Evolutionary conservation across 2,329 filamentous ascomycete genomes (phyloP).

Genomic region (Hypocrella siamensis): DNA sequence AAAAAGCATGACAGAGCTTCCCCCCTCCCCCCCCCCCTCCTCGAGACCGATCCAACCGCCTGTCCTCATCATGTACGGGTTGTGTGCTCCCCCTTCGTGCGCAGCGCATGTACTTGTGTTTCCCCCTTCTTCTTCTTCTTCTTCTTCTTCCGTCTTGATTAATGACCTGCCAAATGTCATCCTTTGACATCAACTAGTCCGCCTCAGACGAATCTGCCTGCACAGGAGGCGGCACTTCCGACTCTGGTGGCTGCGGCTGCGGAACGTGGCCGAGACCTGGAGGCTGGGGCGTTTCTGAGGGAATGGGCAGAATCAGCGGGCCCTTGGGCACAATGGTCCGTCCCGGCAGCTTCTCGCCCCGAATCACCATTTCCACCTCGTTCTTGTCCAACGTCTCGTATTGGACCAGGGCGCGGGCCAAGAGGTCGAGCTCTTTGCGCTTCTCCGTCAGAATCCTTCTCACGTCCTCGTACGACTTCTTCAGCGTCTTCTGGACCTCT

Average conservation of each 20-base stretch:
- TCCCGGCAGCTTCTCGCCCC: constrained; percentile 63
- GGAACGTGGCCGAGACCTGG: constrained; percentile 18
- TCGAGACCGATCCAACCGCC: too few species aligned
- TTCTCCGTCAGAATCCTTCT: constrained; percentile 54
- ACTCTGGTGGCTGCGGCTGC: constrained; percentile 15
- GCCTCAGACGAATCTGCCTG: constrained; percentile 13
- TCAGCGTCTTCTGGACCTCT: constrained; percentile 74
- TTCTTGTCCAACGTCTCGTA: constrained; percentile 85
- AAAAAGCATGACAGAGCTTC: too few species aligned
- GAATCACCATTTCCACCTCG: constrained; percentile 82
- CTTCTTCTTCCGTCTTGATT: too few species aligned
- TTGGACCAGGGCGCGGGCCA: constrained; percentile 80
- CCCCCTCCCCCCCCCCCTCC: too few species aligned
- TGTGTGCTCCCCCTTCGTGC: too few species aligned
- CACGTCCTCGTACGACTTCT: constrained; percentile 66
- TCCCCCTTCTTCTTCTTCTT: too few species aligned
- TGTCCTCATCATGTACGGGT: too few species aligned
- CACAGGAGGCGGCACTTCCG: constrained; percentile 16
- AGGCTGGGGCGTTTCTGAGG: constrained; percentile 16
- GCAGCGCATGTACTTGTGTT: too few species aligned
- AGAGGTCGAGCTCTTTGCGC: constrained; percentile 69
- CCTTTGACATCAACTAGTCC: too few species aligned
- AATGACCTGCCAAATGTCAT: too few species aligned
- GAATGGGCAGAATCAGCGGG: constrained; percentile 22
- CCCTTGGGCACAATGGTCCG: constrained; percentile 43